phyloP scores from a whole-genome alignment of 768 basidiomycete species.

The Pleurotus tuoliensis region DNA sequence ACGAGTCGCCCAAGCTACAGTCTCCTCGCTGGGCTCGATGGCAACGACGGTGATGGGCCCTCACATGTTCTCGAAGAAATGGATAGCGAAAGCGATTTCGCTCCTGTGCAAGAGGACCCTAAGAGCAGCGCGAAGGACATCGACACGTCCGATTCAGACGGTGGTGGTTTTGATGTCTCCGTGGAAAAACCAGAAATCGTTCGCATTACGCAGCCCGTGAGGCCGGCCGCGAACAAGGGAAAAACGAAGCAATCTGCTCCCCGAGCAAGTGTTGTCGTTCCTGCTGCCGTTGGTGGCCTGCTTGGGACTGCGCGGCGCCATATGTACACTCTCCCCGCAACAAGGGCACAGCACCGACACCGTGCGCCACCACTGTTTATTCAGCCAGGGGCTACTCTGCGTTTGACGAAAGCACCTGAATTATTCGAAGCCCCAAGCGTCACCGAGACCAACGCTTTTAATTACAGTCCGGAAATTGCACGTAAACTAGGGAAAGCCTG shows the following conservation, averaged over 20 bases:
- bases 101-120: slow-evolving; percentile 33
- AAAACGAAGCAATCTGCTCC: slow-evolving; percentile 20
- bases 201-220: slow-evolving; percentile 10
- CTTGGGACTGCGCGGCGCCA: slow-evolving; percentile 40
- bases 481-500: slow-evolving; percentile 65
- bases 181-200: not conserved
- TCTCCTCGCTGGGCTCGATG: slow-evolving; percentile 26
- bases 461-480: slow-evolving; percentile 39
- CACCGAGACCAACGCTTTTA: slow-evolving; percentile 54
- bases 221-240: slow-evolving; percentile 24
- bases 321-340: slow-evolving; percentile 57
- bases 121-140: slow-evolving; percentile 18
- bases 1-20: slow-evolving; percentile 50
- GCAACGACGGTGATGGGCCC: slow-evolving; percentile 26
- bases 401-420: slow-evolving; percentile 46
- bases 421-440: slow-evolving; percentile 30
- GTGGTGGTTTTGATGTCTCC: slow-evolving; percentile 5
- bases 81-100: slow-evolving; percentile 55
- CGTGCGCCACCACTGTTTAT: slow-evolving; percentile 59
- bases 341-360: slow-evolving; percentile 71
- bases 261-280: slow-evolving; percentile 9
- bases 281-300: slow-evolving; percentile 19
- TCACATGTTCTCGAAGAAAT: slow-evolving; percentile 26
- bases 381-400: slow-evolving; percentile 50
- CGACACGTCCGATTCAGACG: slow-evolving; percentile 17